Evolutionary conservation across 169 alveolate genomes (phyloP), one percentile per base, ranked within the genome.

Genomic region (Cryptosporidium sp.): DNA sequence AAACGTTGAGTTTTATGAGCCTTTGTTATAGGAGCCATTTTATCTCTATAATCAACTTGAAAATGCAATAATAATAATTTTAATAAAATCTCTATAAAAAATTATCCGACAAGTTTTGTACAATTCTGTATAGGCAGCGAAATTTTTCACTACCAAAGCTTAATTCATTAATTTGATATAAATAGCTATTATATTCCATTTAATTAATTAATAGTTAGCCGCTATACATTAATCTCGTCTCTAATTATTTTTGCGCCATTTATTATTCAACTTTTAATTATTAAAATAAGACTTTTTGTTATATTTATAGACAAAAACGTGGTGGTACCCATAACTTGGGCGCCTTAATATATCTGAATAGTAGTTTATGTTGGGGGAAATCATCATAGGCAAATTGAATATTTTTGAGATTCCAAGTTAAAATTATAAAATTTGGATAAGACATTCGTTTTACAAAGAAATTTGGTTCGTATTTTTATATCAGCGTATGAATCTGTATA

Each of bases 1-100:
- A 80, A 80, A 80, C 89, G 89, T 29, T 62, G 86, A 94, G 89
- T 65, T 48, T 29, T 80, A 45, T 80, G 73, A 44, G 37, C 51
- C 29, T 80, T 80, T 29, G 75, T n/a, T 42, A 68, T 44, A 35
- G 89, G 89, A n/a, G 89, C 89, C 89, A 80, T 80, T 23, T 26
- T 62, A 37, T 56, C 12, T 48, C 35, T 56, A 12, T 2, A n/a
- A 7, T 1, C 8, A 23, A 56, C 67, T 56, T 26, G 8, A n/a
- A 21, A 26, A 23, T 56, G 26, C 14, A 26, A 16, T 2, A 5
- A n/a, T n/a, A 56, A 3, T 21, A 56, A 56, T 48, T 56, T 2
- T 23, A 53, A n/a, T 23, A 23, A 3, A 56, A 56, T 8, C 26
- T 21, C 9, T 56, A 56, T 9, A 56, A 56, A 21, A n/a, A 56